Conservation (phyloP, 352 stramenopile species). For the Plasmopara halstedii region DNA sequence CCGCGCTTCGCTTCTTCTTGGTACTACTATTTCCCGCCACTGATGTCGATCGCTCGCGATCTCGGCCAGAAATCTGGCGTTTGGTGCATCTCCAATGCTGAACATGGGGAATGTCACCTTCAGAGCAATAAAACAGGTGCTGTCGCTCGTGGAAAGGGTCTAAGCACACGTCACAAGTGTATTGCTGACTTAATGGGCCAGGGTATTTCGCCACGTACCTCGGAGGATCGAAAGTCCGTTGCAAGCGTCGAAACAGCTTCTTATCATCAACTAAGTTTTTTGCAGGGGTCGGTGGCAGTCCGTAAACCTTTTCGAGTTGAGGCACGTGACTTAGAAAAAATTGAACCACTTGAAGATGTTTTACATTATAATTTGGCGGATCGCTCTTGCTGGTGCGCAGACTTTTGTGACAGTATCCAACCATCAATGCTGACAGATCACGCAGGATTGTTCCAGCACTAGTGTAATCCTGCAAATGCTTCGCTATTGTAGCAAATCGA, state of each 20-base stretch:
- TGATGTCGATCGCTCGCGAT: slow-evolving; percentile 15
- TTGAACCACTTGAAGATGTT: slow-evolving; percentile 61
- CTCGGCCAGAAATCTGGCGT: slow-evolving; percentile 28
- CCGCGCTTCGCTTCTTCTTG: slow-evolving; percentile 56
- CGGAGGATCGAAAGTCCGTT: slow-evolving; percentile 44
- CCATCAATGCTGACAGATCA: slow-evolving; percentile 35
- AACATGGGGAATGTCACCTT: slow-evolving; percentile 29
- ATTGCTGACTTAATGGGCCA: slow-evolving; percentile 45
- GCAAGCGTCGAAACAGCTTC: slow-evolving; percentile 42
- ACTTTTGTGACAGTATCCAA: slow-evolving; percentile 47
- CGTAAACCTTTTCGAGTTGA: slow-evolving; percentile 57
- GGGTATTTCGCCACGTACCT: slow-evolving; percentile 49
- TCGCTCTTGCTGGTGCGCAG: slow-evolving; percentile 37
- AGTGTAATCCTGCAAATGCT: slow-evolving; percentile 31
- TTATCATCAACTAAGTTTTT: slow-evolving; percentile 36
- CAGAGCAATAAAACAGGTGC: slow-evolving; percentile 66
- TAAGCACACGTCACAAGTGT: slow-evolving; percentile 56
- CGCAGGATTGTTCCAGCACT: slow-evolving; percentile 32
- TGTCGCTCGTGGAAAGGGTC: slow-evolving; percentile 68
- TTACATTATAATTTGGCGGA: slow-evolving; percentile 43
- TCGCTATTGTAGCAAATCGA: slow-evolving; percentile 36
- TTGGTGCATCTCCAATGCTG: slow-evolving; percentile 80
- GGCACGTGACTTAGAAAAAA: slow-evolving; percentile 59
- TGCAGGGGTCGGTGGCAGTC: slow-evolving; percentile 9
- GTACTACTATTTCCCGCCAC: slow-evolving; percentile 7